These are phyloP conservation scores for Peronospora farinosa DNA, from an alignment of 352 stramenopile genomes.

Conservation along the genomic window DNA sequence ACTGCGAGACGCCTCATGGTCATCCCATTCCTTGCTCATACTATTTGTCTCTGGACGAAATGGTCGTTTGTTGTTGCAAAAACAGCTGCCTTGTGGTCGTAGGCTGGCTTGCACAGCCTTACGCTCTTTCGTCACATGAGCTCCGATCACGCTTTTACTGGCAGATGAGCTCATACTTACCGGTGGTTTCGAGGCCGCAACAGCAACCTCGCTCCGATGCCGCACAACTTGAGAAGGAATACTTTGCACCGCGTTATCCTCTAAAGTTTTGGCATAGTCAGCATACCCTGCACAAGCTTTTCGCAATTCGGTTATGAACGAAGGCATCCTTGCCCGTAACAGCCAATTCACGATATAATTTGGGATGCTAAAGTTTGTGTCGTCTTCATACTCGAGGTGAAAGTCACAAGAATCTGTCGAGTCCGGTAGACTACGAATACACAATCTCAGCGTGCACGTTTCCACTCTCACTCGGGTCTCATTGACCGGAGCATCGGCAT, in stretches of 20 bases:
- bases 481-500: constrained; percentile 37
- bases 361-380: constrained; percentile 71
- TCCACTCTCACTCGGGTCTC: constrained; percentile 53
- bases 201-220: constrained; percentile 18
- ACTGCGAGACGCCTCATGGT: constrained; percentile 16
- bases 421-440: constrained; percentile 44
- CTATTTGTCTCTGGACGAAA: constrained; percentile 16
- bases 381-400: constrained; percentile 71
- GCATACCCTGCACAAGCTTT: constrained; percentile 55
- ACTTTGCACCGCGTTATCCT: constrained; percentile 29
- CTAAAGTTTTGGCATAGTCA: constrained; percentile 37
- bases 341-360: constrained; percentile 63
- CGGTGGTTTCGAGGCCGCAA: constrained; percentile 3
- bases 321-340: constrained; percentile 43
- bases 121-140: constrained; percentile 16
- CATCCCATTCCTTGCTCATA: constrained; percentile 20
- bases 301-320: constrained; percentile 58
- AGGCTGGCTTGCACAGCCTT: constrained; percentile 16
- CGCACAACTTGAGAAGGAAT: constrained; percentile 56
- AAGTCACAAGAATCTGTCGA: constrained; percentile 59
- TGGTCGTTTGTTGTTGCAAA: constrained; percentile 15
- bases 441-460: constrained; percentile 50
- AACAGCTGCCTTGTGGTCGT: constrained; percentile 16
- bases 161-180: constrained; percentile 10
- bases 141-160: constrained; percentile 11